Evolutionary conservation across 1,284 basidiomycete species (phyloP), one percentile per base, ranked within the genome.

Genomic region (Fistulina hepatica): DNA sequence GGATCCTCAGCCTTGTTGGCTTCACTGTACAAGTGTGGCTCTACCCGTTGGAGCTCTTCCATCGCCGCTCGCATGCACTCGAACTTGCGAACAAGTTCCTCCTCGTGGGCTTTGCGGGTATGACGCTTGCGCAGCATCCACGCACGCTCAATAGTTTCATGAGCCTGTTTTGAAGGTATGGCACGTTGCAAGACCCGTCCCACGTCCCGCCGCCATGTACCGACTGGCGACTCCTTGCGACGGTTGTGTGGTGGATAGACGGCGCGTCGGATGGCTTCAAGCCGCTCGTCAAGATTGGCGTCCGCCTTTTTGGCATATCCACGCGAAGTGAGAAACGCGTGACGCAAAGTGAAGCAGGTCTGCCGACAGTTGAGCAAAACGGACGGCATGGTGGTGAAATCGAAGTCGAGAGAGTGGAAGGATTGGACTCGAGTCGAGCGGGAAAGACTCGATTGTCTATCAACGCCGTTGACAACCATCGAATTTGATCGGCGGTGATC

Each of bases 121-220:
- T 84, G 77, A 23, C 90, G 73, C 50, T 78, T 72, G 61, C 84
- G 78, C 15, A 97, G 70, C 39, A 81, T 64, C 84, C 85, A 97
- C 3, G 93, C 93, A 25, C 93, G 78, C 47, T 86, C 84, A 45
- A 97, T 91, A 6, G 92, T 97, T 49, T 90, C 78, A 64, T 97
- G 90, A 0, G 89, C 89, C 59, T 97, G 91, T 10, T 70, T 73
- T 4, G 78, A 82, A 10, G 84, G 84, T 40, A 92, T 76, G 8
- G 84, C 82, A 37, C 71, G 70, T 46, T 81, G 75, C 12, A 93
- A 61, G 5, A 73, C 82, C 44, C 62, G 69, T 39, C 63, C 75
- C 24, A 80, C 76, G 52, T 88, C 77, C 21, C 77, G 76, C 44
- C 85, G 75, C 77, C 88, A 88, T 40, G 78, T 73, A 10, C 88